These are phyloP conservation scores for Alternaria panax DNA, from an alignment of 2,329 filamentous ascomycete species.

Conservation along the genomic window DNA sequence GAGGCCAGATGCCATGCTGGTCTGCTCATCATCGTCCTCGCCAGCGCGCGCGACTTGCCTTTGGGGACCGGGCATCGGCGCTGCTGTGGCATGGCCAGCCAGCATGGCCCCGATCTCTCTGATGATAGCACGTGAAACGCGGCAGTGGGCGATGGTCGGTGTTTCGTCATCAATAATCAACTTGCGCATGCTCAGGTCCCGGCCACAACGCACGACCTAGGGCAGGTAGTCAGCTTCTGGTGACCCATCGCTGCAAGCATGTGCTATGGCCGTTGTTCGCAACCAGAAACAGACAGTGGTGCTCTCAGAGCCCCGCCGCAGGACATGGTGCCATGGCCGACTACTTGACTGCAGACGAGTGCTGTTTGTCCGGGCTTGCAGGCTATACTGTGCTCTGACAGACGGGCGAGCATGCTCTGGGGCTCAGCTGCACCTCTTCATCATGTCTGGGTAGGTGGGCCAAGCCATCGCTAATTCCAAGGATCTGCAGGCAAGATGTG, in stretches of 20 bases:
- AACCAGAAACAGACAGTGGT: conserved; percentile 22
- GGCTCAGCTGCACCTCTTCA: conserved; percentile 16
- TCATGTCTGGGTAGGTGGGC: conserved; percentile 14
- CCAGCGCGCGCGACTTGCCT: conserved; percentile 13
- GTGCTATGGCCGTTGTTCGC: conserved; percentile 20
- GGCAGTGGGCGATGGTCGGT: conserved; percentile 24
- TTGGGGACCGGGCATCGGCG: conserved; percentile 17
- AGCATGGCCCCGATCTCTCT: conserved; percentile 18
- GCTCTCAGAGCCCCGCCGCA: conserved; percentile 22
- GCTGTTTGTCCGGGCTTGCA: conserved; percentile 14
- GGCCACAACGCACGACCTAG: conserved; percentile 9
- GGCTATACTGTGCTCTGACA: conserved; percentile 21
- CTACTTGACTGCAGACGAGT: conserved; percentile 11
- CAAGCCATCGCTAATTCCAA: conserved; percentile 14
- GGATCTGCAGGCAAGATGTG: conserved; percentile 28
- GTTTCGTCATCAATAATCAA: conserved; percentile 20
- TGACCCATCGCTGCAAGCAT: conserved; percentile 23
- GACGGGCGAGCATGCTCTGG: conserved; percentile 9
- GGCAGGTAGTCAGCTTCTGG: conserved; percentile 7
- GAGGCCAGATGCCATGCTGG: not conserved
- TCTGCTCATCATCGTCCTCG: conserved; percentile 26
- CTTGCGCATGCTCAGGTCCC: conserved; percentile 22
- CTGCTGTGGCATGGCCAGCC: conserved; percentile 14
- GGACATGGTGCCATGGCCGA: conserved; percentile 19
- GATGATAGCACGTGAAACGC: conserved; percentile 42